Evolutionary conservation across 2,329 filamentous ascomycete species (phyloP), one percentile per base, ranked within the genome.

Genomic region (Trichoderma koningii): DNA sequence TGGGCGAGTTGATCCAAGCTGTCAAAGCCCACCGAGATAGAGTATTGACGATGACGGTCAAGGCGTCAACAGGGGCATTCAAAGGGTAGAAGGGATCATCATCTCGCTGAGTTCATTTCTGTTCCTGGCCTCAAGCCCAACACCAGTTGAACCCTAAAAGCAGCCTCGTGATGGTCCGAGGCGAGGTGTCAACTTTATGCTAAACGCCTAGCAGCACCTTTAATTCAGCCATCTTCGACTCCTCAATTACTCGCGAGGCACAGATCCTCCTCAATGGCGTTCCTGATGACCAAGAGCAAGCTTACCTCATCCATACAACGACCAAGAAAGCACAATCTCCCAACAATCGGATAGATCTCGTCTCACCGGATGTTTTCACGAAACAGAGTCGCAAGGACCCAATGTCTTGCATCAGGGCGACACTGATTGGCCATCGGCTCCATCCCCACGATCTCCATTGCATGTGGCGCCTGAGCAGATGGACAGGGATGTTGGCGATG

Each of bases 381-480:
- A 19, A 30, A 19, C 41, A 41, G 19, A 10, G 38, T 19, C 44
- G 53, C 41, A 63, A 55, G n/a, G 38, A 55, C 19, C 52, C 26
- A 55, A 55, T 55, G 60, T 55, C 60, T 38, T 63, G 60, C 60
- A 63, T 55, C 59, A 9, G 15, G 60, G 34, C 50, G 10, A 6
- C 50, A 63, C 50, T 63, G 60, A 63, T 63, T 63, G 60, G 60
- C 60, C 26, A 45, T 55, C 47, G 28, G 2, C 15, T 3, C 50
- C 21, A 41, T 55, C 60, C 26, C 60, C 60, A 55, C 60, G 60
- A 63, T 63, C 60, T 63, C 60, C 60, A 55, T 63, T 55, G 60
- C 60, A 63, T 52, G 60, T 63, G 60, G 60, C 48, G 60, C 60
- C 26, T 34, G 9, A 55, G 53, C 50, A 55, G 26, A 41, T 55